phyloP scores from a whole-genome alignment of 441 rosid genomes.

The Eutrema salsugineum region DNA sequence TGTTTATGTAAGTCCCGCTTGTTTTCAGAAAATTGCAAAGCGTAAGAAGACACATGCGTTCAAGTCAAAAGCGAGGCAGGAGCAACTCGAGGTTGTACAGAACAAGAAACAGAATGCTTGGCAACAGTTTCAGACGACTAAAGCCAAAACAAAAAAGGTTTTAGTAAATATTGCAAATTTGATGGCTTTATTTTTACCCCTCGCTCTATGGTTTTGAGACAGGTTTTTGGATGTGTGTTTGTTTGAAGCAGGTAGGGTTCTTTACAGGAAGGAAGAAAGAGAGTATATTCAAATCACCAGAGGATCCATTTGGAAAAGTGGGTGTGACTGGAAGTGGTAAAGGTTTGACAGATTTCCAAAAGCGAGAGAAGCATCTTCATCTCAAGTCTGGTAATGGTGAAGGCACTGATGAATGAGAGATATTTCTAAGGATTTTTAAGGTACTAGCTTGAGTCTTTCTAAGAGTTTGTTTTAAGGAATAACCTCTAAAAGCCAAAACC shows the following conservation, averaged over 20 bases:
- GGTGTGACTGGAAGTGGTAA: conserved; percentile 98
- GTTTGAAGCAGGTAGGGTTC: conserved; percentile 67
- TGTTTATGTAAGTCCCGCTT: background rate
- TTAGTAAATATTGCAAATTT: background rate
- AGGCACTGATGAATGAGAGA: conserved; percentile 49
- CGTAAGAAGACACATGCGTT: conserved; percentile 98
- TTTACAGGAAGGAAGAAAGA: conserved; percentile 97
- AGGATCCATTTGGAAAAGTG: conserved; percentile 90
- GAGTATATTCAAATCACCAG: conserved; percentile 97
- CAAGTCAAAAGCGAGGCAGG: conserved; percentile 84
- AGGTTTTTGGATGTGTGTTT: background rate
- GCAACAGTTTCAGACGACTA: conserved; percentile 98
- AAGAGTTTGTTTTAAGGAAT: too few relatives aligned
- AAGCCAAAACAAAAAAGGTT: conserved; percentile 97
- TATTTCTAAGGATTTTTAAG: background rate
- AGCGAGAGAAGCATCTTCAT: conserved; percentile 95
- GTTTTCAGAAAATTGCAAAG: conserved; percentile 74
- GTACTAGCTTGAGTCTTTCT: background rate
- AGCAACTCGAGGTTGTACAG: conserved; percentile 84
- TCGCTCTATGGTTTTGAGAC: background rate
- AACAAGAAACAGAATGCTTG: conserved; percentile 95
- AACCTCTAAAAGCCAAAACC: background rate
- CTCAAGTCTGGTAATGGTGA: conserved; percentile 80
- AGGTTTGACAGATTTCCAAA: conserved; percentile 96
- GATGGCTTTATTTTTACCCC: background rate